These are phyloP conservation scores for Phytophthora brassicae DNA, from an alignment of 352 stramenopile species.

Conservation along the genomic window DNA sequence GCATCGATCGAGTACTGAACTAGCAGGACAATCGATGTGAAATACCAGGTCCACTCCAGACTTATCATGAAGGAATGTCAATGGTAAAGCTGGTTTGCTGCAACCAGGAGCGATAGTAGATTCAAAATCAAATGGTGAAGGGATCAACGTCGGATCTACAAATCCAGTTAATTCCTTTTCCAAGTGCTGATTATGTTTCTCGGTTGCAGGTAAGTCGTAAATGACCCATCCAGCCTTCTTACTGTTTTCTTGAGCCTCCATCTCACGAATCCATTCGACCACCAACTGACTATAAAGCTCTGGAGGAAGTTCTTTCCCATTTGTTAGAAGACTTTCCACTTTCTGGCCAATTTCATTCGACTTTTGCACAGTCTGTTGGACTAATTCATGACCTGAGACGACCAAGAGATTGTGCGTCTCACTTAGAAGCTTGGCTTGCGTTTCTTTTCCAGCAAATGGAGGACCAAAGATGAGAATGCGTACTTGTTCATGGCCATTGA, in stretches of 20 bases:
- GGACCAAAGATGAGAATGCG: slow-evolving; percentile 60
- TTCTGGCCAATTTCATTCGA: slow-evolving; percentile 34
- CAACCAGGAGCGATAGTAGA: slow-evolving; percentile 51
- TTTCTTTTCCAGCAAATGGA: slow-evolving; percentile 65
- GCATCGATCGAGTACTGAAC: slow-evolving; percentile 51
- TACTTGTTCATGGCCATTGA: slow-evolving; percentile 22
- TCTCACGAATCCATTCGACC: slow-evolving; percentile 33
- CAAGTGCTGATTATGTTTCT: slow-evolving; percentile 42
- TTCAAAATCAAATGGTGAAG: slow-evolving; percentile 57
- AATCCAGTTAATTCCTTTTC: slow-evolving; percentile 61
- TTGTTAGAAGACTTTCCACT: slow-evolving; percentile 27
- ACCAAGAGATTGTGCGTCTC: slow-evolving; percentile 51
- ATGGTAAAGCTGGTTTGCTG: slow-evolving; percentile 36
- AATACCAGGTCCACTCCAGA: slow-evolving; percentile 79
- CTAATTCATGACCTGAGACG: slow-evolving; percentile 51
- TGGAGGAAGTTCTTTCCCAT: slow-evolving; percentile 45
- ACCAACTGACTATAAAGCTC: slow-evolving; percentile 61
- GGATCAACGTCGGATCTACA: slow-evolving; percentile 41
- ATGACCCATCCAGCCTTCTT: slow-evolving; percentile 59
- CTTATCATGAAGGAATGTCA: slow-evolving; percentile 58
- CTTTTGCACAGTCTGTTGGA: slow-evolving; percentile 36
- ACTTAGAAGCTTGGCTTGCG: slow-evolving; percentile 48
- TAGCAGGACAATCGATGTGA: slow-evolving; percentile 45
- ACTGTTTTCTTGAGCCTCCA: slow-evolving; percentile 19
- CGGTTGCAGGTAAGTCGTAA: slow-evolving; percentile 59